phyloP scores from a whole-genome alignment of 2,329 filamentous ascomycete genomes.

The Apiospora koreana region DNA sequence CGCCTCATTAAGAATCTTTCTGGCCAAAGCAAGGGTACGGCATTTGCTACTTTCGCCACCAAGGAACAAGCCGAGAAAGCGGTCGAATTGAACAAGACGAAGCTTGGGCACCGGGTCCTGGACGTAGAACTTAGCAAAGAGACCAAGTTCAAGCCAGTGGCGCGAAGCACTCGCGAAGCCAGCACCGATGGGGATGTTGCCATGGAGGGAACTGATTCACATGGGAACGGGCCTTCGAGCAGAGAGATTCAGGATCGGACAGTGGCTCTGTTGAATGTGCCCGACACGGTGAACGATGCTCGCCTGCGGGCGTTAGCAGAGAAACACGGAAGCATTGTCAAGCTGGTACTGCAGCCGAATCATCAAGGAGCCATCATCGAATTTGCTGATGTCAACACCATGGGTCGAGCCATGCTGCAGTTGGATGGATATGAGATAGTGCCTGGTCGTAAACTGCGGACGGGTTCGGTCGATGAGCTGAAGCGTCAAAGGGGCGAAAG shows the following conservation, averaged over 20 bases:
- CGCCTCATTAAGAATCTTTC: slow-evolving; percentile 69
- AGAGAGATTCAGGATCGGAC: slow-evolving; percentile 65
- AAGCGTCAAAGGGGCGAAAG: slow-evolving; percentile 51
- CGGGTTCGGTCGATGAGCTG: slow-evolving; percentile 56
- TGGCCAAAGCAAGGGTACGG: slow-evolving; percentile 74
- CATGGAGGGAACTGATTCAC: slow-evolving; percentile 29
- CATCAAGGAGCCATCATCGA: slow-evolving; percentile 87
- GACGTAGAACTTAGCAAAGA: slow-evolving; percentile 63
- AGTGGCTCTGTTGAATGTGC: slow-evolving; percentile 79
- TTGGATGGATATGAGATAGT: slow-evolving; percentile 58
- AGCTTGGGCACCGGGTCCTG: slow-evolving; percentile 68
- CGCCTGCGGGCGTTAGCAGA: slow-evolving; percentile 75
- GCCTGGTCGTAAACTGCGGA: slow-evolving; percentile 51
- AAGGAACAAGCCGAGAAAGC: slow-evolving; percentile 69
- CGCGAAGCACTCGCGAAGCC: slow-evolving; percentile 45
- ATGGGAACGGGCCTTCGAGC: slow-evolving; percentile 38
- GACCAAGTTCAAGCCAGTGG: slow-evolving; percentile 56
- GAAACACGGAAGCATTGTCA: slow-evolving; percentile 69
- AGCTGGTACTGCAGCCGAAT: slow-evolving; percentile 76
- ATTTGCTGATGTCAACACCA: slow-evolving; percentile 68
- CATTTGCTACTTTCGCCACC: slow-evolving; percentile 75
- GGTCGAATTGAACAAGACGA: slow-evolving; percentile 66
- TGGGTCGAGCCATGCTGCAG: slow-evolving; percentile 69
- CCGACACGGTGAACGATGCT: slow-evolving; percentile 89
- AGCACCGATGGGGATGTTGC: slow-evolving; percentile 40